phyloP scores from a whole-genome alignment of 1,284 basidiomycete genomes.

The Rhodotorula mucilaginosa region DNA sequence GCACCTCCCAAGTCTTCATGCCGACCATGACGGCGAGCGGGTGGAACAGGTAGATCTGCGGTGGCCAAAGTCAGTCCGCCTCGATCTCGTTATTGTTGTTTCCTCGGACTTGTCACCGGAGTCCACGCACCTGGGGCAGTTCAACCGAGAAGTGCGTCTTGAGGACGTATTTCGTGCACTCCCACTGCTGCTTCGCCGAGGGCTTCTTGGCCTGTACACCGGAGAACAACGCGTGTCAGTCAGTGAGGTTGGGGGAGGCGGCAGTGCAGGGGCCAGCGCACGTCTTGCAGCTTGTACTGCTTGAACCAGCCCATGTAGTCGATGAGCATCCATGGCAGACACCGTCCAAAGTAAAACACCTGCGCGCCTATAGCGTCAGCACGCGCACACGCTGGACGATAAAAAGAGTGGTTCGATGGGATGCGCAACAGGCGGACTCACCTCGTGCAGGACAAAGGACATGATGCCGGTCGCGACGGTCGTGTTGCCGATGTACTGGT shows the following conservation, averaged over 20 bases:
- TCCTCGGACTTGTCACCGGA: no score
- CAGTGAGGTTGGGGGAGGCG: not conserved
- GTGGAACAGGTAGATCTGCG: constrained; percentile 93
- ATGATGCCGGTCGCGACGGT: constrained; percentile 86
- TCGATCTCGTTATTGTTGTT: no score
- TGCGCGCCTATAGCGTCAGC: constrained; percentile 45
- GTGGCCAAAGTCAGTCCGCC: no score
- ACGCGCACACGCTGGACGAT: not conserved
- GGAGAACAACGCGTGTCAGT: not conserved
- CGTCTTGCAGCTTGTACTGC: constrained; percentile 82
- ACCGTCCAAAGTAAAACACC: constrained; percentile 95
- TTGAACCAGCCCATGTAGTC: constrained; percentile 83
- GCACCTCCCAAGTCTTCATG: constrained; percentile 88
- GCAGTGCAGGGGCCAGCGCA: not conserved
- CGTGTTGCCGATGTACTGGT: constrained; percentile 63
- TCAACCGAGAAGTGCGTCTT: constrained; percentile 96
- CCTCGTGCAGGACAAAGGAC: constrained; percentile 73
- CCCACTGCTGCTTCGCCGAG: constrained; percentile 81
- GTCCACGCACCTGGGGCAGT: constrained; percentile 67
- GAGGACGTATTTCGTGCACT: constrained; percentile 91
- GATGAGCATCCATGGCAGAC: constrained; percentile 92
- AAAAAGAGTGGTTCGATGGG: not conserved
- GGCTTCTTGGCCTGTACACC: constrained; percentile 64
- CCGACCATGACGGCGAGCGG: constrained; percentile 81
- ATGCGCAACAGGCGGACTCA: not conserved